Evolutionary conservation across 306 rosid species (phyloP).

Genomic region (Begonia masoniana): DNA sequence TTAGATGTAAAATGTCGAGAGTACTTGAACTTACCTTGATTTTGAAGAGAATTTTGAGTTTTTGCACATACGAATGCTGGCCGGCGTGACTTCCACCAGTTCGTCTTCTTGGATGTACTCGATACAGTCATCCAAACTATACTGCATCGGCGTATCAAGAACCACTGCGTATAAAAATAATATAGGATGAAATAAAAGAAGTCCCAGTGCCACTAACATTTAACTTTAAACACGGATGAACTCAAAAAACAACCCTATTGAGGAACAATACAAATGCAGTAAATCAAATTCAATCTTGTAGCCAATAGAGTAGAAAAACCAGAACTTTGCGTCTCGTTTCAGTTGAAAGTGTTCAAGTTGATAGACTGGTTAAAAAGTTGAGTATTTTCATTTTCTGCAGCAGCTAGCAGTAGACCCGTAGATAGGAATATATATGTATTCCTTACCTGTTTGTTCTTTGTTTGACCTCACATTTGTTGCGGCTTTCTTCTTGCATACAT

Average conservation of each 20-base stretch:
- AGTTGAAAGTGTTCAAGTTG: no score
- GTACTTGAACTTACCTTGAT: conserved; percentile 23
- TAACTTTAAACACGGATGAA: no score
- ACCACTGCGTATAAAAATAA: conserved; percentile 39
- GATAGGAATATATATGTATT: not conserved
- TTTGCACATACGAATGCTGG: conserved; percentile 76
- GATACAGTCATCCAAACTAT: conserved; percentile 91
- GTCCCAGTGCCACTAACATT: not conserved
- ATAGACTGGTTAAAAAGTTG: no score
- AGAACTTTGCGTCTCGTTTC: no score
- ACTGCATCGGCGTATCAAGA: conserved; percentile 88
- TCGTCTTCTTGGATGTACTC: conserved; percentile 99
- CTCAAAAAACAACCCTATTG: no score
- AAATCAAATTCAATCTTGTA: no score
- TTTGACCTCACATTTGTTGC: conserved; percentile 94
- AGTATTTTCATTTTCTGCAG: no score
- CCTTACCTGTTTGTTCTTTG: conserved; percentile 83
- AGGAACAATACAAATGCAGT: no score
- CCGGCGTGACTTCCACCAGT: conserved; percentile 78
- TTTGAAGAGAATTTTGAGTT: conserved; percentile 72
- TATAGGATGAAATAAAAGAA: conserved; percentile 1
- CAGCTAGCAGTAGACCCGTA: no score
- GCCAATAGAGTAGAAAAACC: no score
- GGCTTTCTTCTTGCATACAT: conserved; percentile 95
- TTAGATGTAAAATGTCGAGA: no score